Evolutionary conservation across 176 grass and related monocot species (phyloP), one percentile per base, ranked within the genome.

Genomic region (Phragmites australis): DNA sequence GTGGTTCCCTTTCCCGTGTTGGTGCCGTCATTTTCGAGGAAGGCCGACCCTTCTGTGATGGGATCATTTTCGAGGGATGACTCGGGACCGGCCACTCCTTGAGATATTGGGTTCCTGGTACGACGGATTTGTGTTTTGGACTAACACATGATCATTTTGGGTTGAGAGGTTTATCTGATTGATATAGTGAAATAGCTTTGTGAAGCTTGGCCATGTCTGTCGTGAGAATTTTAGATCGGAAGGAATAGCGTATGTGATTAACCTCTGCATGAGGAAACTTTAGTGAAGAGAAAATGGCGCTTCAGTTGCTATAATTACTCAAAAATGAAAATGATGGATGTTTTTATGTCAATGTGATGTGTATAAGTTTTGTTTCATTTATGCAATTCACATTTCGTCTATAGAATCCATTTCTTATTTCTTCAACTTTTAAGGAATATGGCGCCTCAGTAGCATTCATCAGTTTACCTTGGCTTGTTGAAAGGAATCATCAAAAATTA

Each of bases 61-160:
- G 9, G 19, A 16, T 9, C 15, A 1, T 39, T 61, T 71, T 21
- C 1, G 9, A 45, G 5, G 8, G 75, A 51, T 69, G 50, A 37
- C 0, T 17, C 2, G 12, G n/a, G 8, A 44, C 2, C 23, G 22
- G 0, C 7, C 47, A 18, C 26, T 25, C 0, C 37, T 0, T 17
- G 82, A 61, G 41, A 29, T 69, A 50, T 77, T 54, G 8, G 41
- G 22, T 21, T 57, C 44, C 16, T 2, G 15, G 69, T 13, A 40
- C 18, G 61, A 23, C 45, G 16, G 66, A 85, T 85, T 82, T 68
- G 54, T 79, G 79, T 19, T 80, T 32, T 41, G 8, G 13, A 49
- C 31, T 9, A 26, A 5, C 9, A 16, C 23, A 22, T 34, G 0
- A 42, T 65, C 23, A 34, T 50, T 57, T 68, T 9, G 58, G 14